Base-by-base conservation (phyloP, 1,284 basidiomycete genomes). In the Rhodotorula sp. region DNA sequence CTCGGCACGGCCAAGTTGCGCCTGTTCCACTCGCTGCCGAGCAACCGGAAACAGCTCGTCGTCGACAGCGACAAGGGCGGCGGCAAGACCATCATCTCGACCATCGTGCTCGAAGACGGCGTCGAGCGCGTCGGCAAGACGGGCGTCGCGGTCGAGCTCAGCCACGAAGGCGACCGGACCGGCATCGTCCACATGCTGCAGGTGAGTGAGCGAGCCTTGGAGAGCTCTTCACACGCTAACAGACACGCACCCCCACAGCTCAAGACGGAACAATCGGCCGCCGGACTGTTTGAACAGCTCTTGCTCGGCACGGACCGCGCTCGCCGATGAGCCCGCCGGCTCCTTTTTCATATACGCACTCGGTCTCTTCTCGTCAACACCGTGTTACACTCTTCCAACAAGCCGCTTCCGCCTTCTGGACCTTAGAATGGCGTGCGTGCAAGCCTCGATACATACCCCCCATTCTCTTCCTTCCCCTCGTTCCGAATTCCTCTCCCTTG, bases 151-250 rank as follows among this genome's bases (percentile, higher is more conserved):
- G 90, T 99, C 70, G 95, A 99, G 82, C 83, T 99, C 68, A 95
- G 92, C 79, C 92, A 97, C 81, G 85, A 87, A 64, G 95, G 95
- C 12, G 82, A 87, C 66, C 87, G 94, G 68, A 97, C 95, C n/a
- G 97, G 97, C 18, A 89, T 98, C 79, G 85, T 99, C 68, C 98
- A 99, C 80, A 97, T 99, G 95, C 88, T 99, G 66, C 93, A 97
- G 82, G 82, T 95, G 57, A 86, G 91, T 47, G 15, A 2, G 6
- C 28, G 38, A 10, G 3, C 19, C 2, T 26, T 6, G 19, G 21
- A 4, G 31, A 48, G 5, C 7, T 19, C 28, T 43, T 18, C 47
- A 16, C 7, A 18, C 23, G 7, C 52, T 66, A 28, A 54, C 21
- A 3, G 2, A 7, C 49, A 6, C 28, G 2, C n/a, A 1, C 47